phyloP scores from a whole-genome alignment of 305 asterid genomes.

The Fraxinus ornus region DNA sequence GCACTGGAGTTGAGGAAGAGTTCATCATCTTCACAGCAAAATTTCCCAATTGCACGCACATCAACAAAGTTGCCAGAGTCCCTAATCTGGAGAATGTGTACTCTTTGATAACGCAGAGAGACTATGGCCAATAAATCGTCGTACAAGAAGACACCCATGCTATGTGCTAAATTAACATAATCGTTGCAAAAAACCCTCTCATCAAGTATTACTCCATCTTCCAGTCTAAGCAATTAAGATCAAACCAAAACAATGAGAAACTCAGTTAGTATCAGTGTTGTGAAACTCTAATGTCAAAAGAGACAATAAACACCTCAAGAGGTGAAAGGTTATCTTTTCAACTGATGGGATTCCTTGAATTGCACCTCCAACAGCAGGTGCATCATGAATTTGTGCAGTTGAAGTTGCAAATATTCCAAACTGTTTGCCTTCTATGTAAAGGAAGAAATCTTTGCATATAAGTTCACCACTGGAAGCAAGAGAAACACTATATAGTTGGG shows the following conservation, averaged over 20 bases:
- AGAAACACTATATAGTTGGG: conserved; percentile 62
- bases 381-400: conserved; percentile 75
- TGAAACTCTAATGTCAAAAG: conserved; percentile 25
- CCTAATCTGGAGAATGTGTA: conserved; percentile 91
- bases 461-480: conserved; percentile 86
- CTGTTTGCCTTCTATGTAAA: conserved; percentile 64
- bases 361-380: conserved; percentile 87
- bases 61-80: conserved; percentile 92
- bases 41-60: conserved; percentile 78
- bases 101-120: conserved; percentile 85
- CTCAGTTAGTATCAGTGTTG: conserved; percentile 1
- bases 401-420: conserved; percentile 94
- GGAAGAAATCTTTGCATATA: conserved; percentile 92
- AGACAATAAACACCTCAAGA: conserved; percentile 65
- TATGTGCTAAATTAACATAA: conserved; percentile 83
- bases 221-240: conserved; percentile 53
- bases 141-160: conserved; percentile 85
- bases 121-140: conserved; percentile 93
- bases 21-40: conserved; percentile 94
- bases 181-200: conserved; percentile 83
- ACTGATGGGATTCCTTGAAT: conserved; percentile 84
- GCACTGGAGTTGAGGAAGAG: conserved; percentile 75
- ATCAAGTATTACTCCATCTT: conserved; percentile 81
- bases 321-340: conserved; percentile 87
- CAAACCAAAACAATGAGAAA: conserved; percentile 18